phyloP scores from a whole-genome alignment of 75 land plant species.

The Pseudotsuga menziesii region DNA sequence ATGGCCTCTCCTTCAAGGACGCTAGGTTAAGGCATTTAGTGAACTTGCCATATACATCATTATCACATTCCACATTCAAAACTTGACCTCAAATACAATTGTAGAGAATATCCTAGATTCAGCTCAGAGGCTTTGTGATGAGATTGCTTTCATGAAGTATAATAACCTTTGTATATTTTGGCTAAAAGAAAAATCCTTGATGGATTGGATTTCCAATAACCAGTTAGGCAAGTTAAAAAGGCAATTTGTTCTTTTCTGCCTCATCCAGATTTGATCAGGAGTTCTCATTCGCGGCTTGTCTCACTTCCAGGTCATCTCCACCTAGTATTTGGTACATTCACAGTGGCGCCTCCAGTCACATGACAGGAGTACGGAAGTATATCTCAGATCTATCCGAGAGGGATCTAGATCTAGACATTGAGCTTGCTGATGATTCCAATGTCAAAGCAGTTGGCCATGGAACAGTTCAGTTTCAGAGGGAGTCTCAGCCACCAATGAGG shows the following conservation, averaged over 20 bases:
- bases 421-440: too few relatives aligned
- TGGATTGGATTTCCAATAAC: background rate
- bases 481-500: too few relatives aligned
- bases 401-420: too few relatives aligned
- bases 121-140: background rate
- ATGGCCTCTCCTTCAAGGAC: background rate
- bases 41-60: background rate
- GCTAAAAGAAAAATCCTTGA: background rate
- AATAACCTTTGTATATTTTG: background rate
- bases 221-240: background rate
- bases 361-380: too few relatives aligned
- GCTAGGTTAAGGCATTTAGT: background rate
- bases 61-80: background rate
- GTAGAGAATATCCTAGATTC: background rate
- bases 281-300: too few relatives aligned
- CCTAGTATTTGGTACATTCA: too few relatives aligned
- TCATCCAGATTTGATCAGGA: too few relatives aligned
- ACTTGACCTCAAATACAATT: background rate
- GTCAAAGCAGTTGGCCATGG: too few relatives aligned
- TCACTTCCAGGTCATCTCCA: too few relatives aligned
- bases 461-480: too few relatives aligned
- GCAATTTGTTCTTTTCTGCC: background rate
- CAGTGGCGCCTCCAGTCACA: too few relatives aligned
- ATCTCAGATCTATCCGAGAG: too few relatives aligned
- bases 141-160: background rate